These are phyloP conservation scores for Pseudopediastrum boryanum DNA, from an alignment of 139 green algal species.

Conservation along the genomic window DNA sequence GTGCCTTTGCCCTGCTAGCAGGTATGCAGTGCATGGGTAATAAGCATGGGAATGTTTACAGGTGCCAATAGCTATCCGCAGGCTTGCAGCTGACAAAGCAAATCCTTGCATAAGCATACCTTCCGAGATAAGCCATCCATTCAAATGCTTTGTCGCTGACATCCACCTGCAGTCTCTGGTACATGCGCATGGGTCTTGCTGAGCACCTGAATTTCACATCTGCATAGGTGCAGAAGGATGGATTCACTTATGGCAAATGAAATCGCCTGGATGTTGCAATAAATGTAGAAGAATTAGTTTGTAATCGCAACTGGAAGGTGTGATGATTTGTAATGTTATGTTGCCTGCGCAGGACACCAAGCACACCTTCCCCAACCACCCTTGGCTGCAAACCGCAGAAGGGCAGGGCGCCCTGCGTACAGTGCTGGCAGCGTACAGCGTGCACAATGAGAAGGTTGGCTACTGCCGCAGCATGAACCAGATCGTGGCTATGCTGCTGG, in stretches of 20 bases:
- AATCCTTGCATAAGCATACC: too few relatives aligned
- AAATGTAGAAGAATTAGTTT: not conserved
- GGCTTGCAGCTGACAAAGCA: too few relatives aligned
- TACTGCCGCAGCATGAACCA: conserved; percentile 73
- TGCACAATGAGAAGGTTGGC: conserved; percentile 67
- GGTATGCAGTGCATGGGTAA: not conserved
- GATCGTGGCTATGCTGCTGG: conserved; percentile 78
- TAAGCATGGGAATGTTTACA: not conserved
- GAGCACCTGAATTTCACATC: not conserved
- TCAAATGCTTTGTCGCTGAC: too few relatives aligned
- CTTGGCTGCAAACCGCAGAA: conserved; percentile 61
- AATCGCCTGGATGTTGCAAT: too few relatives aligned
- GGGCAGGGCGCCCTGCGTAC: conserved; percentile 65
- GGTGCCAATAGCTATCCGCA: too few relatives aligned
- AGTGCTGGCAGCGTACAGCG: conserved; percentile 76
- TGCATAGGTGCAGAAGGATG: too few relatives aligned
- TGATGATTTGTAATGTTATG: not conserved
- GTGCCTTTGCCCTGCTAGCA: not conserved
- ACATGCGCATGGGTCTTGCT: not conserved
- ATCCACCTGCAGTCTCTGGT: not conserved
- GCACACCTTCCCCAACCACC: conserved; percentile 79
- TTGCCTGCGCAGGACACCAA: conserved; percentile 62
- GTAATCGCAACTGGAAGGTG: not conserved
- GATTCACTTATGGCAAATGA: too few relatives aligned
- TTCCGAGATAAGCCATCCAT: too few relatives aligned